These are phyloP conservation scores for Podila clonocystis DNA, from an alignment of 192 early-diverging fungal species.

Conservation along the genomic window DNA sequence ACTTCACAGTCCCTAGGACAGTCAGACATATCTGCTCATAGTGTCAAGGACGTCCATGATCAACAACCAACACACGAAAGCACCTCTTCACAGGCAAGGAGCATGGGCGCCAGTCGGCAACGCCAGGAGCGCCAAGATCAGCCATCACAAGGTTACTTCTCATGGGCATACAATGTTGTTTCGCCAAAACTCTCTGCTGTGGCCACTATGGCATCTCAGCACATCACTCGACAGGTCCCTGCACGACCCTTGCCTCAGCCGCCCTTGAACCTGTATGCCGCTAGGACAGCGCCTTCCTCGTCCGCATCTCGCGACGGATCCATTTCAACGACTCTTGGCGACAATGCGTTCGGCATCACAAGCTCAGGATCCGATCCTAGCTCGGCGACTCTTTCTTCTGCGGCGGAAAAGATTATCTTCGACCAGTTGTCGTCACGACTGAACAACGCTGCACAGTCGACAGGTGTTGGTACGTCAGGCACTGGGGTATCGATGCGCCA, in stretches of 20 bases:
- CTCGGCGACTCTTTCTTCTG: neutral
- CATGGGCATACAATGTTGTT: conserved; percentile 29
- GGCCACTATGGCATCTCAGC: conserved; percentile 35
- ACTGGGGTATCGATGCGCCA: conserved; percentile 2
- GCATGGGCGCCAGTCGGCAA: neutral
- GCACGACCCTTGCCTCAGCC: conserved; percentile 28
- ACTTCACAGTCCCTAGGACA: conserved; percentile 1
- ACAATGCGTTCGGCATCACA: conserved; percentile 15
- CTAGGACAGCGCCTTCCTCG: conserved; percentile 7
- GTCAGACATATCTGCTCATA: neutral
- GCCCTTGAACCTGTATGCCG: conserved; percentile 19
- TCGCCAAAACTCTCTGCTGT: conserved; percentile 35
- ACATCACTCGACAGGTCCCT: conserved; percentile 16
- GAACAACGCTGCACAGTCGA: conserved; percentile 17
- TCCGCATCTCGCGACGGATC: conserved; percentile 6
- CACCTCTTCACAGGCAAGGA: neutral
- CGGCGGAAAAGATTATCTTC: conserved; percentile 5
- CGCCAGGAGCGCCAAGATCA: neutral
- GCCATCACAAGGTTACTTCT: conserved; percentile 12
- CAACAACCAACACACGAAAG: conserved; percentile 1
- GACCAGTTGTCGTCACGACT: conserved; percentile 24
- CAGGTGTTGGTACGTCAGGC: neutral
- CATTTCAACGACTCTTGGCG: neutral
- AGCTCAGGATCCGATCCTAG: neutral
- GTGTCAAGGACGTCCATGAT: too few relatives aligned